These are phyloP conservation scores for Aspergillus sp. DNA, from an alignment of 2,329 filamentous ascomycete genomes.

Conservation along the genomic window DNA sequence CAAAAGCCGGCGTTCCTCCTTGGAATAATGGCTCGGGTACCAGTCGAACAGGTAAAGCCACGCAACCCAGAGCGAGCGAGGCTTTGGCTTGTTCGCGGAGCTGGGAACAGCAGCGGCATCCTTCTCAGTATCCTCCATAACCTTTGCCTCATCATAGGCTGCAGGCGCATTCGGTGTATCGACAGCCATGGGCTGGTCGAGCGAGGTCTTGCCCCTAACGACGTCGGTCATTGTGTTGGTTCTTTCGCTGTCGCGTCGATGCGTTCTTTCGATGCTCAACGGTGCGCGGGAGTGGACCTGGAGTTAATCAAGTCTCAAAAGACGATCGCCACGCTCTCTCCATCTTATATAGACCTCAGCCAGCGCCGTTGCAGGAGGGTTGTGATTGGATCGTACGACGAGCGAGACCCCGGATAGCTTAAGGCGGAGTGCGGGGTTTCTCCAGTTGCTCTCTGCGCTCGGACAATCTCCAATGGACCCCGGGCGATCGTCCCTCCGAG, in stretches of 20 bases:
- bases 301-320: neutral
- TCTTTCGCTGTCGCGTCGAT: neutral
- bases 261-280: neutral
- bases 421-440: constrained; percentile 8
- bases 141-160: neutral
- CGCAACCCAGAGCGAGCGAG: constrained; percentile 21
- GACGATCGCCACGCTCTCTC: neutral
- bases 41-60: constrained; percentile 23
- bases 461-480: neutral
- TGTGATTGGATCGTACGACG: neutral
- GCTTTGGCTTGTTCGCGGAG: constrained; percentile 14
- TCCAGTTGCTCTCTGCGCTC: neutral
- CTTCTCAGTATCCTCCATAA: constrained; percentile 10
- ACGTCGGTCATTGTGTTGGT: neutral
- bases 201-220: neutral
- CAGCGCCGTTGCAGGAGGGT: neutral
- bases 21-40: constrained; percentile 21
- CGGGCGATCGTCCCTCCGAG: constrained; percentile 9
- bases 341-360: constrained; percentile 5
- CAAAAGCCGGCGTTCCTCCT: constrained; percentile 17
- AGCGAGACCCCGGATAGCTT: constrained; percentile 1
- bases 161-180: neutral
- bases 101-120: constrained; percentile 4
- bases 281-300: neutral
- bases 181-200: neutral